Percentiles rank a stretch among this genome's conserved stretches.
These are phyloP conservation scores for Phaeolepiota aurea DNA, from an alignment of 768 basidiomycete species.

Conservation along the genomic window DNA sequence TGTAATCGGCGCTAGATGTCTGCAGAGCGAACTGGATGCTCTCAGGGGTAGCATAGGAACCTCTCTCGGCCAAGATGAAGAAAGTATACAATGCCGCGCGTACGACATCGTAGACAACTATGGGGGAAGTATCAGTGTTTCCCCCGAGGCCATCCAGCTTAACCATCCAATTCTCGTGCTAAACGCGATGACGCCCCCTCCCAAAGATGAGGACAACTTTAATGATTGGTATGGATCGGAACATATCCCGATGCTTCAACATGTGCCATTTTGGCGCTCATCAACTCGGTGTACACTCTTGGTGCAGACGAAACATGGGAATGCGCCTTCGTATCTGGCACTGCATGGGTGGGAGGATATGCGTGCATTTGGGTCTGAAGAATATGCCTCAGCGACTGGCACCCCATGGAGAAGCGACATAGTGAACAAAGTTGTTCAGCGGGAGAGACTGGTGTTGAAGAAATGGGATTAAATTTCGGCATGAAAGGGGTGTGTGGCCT, in stretches of 20 bases:
- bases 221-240: slow-evolving; percentile 51
- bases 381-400: slow-evolving; percentile 28
- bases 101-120: not conserved
- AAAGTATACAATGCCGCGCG: not conserved
- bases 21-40: too few species aligned
- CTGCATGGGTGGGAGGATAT: slow-evolving; percentile 33
- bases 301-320: slow-evolving; percentile 9
- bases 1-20: too few species aligned
- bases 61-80: too few species aligned
- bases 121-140: not conserved
- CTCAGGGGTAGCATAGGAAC: too few species aligned
- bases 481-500: too few species aligned
- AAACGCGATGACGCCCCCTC: slow-evolving; percentile 23
- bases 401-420: slow-evolving; percentile 37
- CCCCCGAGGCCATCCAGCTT: not conserved
- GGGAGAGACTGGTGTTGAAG: slow-evolving; percentile 21
- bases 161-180: slow-evolving; percentile 14
- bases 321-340: slow-evolving; percentile 28
- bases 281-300: slow-evolving; percentile 31
- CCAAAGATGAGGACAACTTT: slow-evolving; percentile 28
- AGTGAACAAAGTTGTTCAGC: slow-evolving; percentile 20
- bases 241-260: slow-evolving; percentile 37
- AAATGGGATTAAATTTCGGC: too few species aligned
- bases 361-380: slow-evolving; percentile 21
- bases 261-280: slow-evolving; percentile 34